Evolutionary conservation across 805 yeast genomes (phyloP).

Genomic region (Myxozyma sirexii): DNA sequence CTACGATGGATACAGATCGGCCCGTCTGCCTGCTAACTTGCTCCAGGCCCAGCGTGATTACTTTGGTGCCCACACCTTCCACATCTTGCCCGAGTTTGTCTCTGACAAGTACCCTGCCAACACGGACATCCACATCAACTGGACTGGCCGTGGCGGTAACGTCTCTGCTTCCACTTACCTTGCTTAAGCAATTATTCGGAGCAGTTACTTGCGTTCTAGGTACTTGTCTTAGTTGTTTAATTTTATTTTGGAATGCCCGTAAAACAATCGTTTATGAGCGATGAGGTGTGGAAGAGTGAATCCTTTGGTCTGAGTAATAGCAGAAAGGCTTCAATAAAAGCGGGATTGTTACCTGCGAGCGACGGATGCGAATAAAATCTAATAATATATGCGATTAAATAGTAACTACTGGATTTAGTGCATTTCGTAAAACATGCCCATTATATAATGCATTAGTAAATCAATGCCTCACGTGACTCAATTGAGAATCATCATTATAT

Average conservation of each 20-base stretch:
- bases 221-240: background rate
- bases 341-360: background rate
- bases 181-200: conserved; percentile 54
- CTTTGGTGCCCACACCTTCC: conserved; percentile 99
- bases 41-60: conserved; percentile 99
- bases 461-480: too few species aligned
- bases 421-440: too few species aligned
- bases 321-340: background rate
- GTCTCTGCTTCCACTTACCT: conserved; percentile 92
- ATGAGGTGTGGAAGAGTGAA: too few species aligned
- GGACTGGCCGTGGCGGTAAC: conserved; percentile 99
- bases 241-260: background rate
- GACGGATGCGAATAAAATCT: background rate
- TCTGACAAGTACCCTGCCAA: conserved; percentile 74
- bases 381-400: background rate
- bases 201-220: background rate
- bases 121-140: conserved; percentile 90
- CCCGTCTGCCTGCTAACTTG: conserved; percentile 92
- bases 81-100: conserved; percentile 85
- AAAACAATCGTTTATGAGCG: too few species aligned
- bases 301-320: background rate
- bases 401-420: too few species aligned
- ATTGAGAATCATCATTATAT: background rate
- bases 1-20: conserved; percentile 99
- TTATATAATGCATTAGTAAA: too few species aligned